Conservation (phyloP, 148 eudicot species). For the Camellia japonica region DNA sequence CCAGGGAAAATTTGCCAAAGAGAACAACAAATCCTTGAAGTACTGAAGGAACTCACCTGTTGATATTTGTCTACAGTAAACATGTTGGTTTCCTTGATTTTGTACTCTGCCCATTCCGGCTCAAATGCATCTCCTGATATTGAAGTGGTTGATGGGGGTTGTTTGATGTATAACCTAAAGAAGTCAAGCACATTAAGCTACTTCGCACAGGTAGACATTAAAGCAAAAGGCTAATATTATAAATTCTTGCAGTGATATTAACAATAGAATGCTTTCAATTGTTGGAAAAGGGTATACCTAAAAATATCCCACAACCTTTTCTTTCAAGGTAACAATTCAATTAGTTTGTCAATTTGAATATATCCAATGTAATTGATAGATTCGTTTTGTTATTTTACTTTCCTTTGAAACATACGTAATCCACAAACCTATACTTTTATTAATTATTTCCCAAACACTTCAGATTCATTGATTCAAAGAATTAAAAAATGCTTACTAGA, state of each 20-base stretch:
- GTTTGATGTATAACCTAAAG: slow-evolving; percentile 79
- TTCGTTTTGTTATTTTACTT: not conserved
- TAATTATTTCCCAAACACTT: not conserved
- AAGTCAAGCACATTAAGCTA: slow-evolving; percentile 10
- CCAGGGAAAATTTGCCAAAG: not conserved
- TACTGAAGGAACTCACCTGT: slow-evolving; percentile 57
- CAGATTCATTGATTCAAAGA: not conserved
- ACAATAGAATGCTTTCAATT: not conserved
- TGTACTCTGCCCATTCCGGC: slow-evolving; percentile 92
- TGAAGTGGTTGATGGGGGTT: slow-evolving; percentile 56
- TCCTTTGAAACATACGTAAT: not conserved
- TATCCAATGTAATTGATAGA: not conserved
- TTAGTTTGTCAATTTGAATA: not conserved
- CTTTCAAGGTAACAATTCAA: not conserved
- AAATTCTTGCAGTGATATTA: not conserved
- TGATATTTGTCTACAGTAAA: slow-evolving; percentile 97
- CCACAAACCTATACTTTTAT: not conserved
- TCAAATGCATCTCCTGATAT: slow-evolving; percentile 48
- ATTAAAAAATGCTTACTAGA: not conserved
- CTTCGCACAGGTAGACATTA: not conserved
- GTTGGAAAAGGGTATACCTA: not conserved
- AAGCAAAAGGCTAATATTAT: not conserved
- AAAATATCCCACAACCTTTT: not conserved
- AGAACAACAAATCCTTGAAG: not conserved
- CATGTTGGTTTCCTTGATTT: slow-evolving; percentile 95